phyloP scores from a whole-genome alignment of 495 filamentous ascomycete genomes.

The Massariosphaeria phaeospora region DNA sequence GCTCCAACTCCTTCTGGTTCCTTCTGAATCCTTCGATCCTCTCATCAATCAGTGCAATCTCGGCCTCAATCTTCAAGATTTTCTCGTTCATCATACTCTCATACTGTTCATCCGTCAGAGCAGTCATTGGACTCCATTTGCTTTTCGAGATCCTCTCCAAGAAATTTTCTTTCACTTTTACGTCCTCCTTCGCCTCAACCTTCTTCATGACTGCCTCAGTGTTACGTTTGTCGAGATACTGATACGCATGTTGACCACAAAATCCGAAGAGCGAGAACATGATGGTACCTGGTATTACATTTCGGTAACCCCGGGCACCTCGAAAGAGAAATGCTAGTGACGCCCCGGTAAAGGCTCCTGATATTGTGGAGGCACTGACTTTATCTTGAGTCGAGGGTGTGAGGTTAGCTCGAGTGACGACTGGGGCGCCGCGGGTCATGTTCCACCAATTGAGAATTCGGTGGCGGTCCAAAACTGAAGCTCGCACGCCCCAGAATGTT shows the following conservation, averaged over 20 bases:
- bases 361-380: slow-evolving; percentile 59
- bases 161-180: slow-evolving; percentile 35
- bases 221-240: slow-evolving; percentile 46
- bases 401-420: slow-evolving; percentile 33
- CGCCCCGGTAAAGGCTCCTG: slow-evolving; percentile 65
- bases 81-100: slow-evolving; percentile 68
- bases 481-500: slow-evolving; percentile 63
- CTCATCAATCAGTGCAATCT: slow-evolving; percentile 83
- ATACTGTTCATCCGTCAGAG: slow-evolving; percentile 75
- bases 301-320: slow-evolving; percentile 45
- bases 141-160: slow-evolving; percentile 53
- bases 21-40: slow-evolving; percentile 54
- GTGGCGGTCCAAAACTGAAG: slow-evolving; percentile 40
- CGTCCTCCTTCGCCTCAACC: slow-evolving; percentile 28
- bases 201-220: slow-evolving; percentile 18
- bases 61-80: slow-evolving; percentile 70
- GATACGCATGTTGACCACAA: slow-evolving; percentile 55
- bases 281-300: slow-evolving; percentile 27
- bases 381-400: slow-evolving; percentile 51
- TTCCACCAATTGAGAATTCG: slow-evolving; percentile 17
- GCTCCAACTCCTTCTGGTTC: slow-evolving; percentile 11
- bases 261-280: slow-evolving; percentile 62
- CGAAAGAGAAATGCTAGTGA: slow-evolving; percentile 58
- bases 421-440: slow-evolving; percentile 8
- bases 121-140: slow-evolving; percentile 77